Conservation (phyloP, 441 rosid genomes). For the Iberis amara region DNA sequence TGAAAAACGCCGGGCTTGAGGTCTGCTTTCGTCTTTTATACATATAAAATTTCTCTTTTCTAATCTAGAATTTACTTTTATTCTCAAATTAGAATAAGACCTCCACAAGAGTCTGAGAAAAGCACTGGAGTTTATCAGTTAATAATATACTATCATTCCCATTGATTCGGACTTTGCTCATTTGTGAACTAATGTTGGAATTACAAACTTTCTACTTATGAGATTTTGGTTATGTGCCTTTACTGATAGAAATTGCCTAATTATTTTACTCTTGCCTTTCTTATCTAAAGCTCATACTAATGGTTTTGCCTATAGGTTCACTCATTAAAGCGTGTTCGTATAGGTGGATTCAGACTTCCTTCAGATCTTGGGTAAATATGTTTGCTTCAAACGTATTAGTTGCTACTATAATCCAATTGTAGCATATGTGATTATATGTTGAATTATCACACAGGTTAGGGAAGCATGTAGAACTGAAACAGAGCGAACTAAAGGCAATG, state of each 20-base stretch:
- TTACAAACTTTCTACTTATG: no score
- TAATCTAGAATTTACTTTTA: no score
- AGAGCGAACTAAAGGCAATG: slow-evolving; percentile 49
- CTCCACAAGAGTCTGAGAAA: no score
- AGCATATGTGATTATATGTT: slow-evolving; percentile 14
- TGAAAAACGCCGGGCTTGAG: slow-evolving; percentile 90
- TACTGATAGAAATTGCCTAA: no score
- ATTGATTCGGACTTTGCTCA: not conserved
- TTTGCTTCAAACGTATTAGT: not conserved
- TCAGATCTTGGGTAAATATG: slow-evolving; percentile 71
- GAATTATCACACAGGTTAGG: slow-evolving; percentile 42
- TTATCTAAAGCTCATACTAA: not conserved
- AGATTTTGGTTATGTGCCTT: no score
- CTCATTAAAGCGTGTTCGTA: slow-evolving; percentile 67
- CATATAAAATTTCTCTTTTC: slow-evolving; percentile 13
- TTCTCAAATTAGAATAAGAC: no score
- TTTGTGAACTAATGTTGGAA: not conserved
- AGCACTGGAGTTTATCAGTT: no score
- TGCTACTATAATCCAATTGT: not conserved
- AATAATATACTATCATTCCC: not conserved
- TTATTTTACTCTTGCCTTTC: no score
- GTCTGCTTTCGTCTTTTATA: slow-evolving; percentile 41
- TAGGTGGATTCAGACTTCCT: slow-evolving; percentile 87
- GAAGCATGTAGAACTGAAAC: slow-evolving; percentile 61
- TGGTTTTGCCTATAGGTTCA: slow-evolving; percentile 43